Evolutionary conservation across 768 basidiomycete species (phyloP).

Genomic region (Tephrocybe sp.): DNA sequence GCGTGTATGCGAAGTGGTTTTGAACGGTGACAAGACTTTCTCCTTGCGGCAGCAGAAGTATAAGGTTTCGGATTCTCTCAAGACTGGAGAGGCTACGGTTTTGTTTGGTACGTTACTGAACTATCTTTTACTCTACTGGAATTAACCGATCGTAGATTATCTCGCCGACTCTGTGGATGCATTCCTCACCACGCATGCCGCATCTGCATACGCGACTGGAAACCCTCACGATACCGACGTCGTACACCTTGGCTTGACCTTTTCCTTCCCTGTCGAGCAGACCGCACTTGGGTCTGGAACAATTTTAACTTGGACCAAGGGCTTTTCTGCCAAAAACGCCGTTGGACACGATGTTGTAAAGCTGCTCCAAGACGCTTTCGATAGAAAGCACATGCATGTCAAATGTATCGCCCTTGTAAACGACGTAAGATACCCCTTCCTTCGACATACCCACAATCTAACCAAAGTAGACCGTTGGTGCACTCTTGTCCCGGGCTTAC

Average conservation of each 20-base stretch:
- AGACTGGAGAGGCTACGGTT: constrained; percentile 85
- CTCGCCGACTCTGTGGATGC: constrained; percentile 96
- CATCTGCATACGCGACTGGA: constrained; percentile 41
- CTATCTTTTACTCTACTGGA: constrained; percentile 3
- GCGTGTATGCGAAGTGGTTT: constrained; percentile 90
- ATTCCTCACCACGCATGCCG: constrained; percentile 72
- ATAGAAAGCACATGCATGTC: constrained; percentile 90
- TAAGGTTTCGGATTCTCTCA: constrained; percentile 90
- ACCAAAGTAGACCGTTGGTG: constrained; percentile 81
- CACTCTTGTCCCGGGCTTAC: constrained; percentile 90
- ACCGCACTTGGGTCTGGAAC: constrained; percentile 89
- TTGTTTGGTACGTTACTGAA: constrained; percentile 67
- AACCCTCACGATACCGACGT: constrained; percentile 28
- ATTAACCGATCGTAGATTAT: constrained; percentile 64
- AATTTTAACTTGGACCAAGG: constrained; percentile 95
- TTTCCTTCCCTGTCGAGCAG: constrained; percentile 98
- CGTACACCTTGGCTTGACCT: constrained; percentile 83
- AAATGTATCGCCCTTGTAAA: constrained; percentile 92
- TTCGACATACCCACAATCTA: neutral
- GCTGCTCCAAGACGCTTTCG: constrained; percentile 89
- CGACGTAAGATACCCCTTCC: constrained; percentile 57
- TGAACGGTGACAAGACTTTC: constrained; percentile 91
- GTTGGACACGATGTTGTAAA: constrained; percentile 87
- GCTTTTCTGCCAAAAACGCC: constrained; percentile 90
- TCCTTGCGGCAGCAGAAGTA: constrained; percentile 93